Conservation (phyloP, 805 yeast genomes). For the Wickerhamiella azymoides region DNA sequence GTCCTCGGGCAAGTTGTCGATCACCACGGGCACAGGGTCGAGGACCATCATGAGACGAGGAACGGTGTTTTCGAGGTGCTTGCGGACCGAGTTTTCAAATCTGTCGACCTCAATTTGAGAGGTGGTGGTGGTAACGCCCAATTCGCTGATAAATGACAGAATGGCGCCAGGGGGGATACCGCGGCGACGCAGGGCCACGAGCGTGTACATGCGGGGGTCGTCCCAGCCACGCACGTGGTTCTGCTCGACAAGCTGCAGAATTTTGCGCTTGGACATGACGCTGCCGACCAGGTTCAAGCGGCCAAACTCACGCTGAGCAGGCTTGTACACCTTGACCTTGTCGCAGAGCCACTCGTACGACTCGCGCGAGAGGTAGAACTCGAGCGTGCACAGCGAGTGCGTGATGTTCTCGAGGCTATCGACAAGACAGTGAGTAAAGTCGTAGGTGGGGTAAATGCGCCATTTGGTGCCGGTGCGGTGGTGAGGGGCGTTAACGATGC, state of each 20-base stretch:
- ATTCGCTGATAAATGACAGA: constrained; percentile 77
- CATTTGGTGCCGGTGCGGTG: constrained; percentile 95
- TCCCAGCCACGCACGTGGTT: constrained; percentile 89
- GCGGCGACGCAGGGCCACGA: constrained; percentile 89
- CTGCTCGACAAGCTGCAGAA: constrained; percentile 79
- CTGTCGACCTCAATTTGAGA: constrained; percentile 82
- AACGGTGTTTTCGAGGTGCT: constrained; percentile 74
- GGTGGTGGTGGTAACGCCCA: constrained; percentile 91
- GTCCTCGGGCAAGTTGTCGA: constrained; percentile 70
- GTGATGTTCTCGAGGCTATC: constrained; percentile 94
- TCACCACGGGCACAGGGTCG: constrained; percentile 70
- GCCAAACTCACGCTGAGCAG: constrained; percentile 98
- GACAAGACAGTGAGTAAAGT: constrained; percentile 96
- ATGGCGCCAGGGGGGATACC: constrained; percentile 99
- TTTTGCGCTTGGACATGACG: constrained; percentile 86
- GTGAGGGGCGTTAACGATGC: constrained; percentile 84
- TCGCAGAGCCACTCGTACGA: constrained; percentile 98
- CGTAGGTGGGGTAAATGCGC: constrained; percentile 98
- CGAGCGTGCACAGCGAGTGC: constrained; percentile 93
- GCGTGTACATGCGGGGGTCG: constrained; percentile 90
- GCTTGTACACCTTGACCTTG: constrained; percentile 85
- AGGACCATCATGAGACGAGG: constrained; percentile 90
- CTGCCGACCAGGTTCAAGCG: constrained; percentile 91
- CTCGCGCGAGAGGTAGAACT: constrained; percentile 81
- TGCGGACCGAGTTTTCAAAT: constrained; percentile 80